Evolutionary conservation across 371 early-diverging fungal species (phyloP), one percentile per base, ranked within the genome.

Genomic region (Parasitella parasitica): DNA sequence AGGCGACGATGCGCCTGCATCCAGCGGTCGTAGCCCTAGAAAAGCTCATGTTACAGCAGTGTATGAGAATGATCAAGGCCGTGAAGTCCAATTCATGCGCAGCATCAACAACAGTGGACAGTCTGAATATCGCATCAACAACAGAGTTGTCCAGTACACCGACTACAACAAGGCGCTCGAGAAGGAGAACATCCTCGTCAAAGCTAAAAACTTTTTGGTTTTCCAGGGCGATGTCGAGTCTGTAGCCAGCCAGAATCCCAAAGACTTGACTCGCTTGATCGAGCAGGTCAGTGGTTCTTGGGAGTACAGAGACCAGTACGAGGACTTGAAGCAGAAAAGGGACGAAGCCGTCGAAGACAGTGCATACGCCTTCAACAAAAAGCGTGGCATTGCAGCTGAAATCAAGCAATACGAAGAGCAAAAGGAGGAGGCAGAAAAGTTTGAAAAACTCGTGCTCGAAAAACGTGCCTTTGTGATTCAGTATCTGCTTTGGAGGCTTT

Each of bases 161-260:
- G 78, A 87, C 24, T 99, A 98, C 79, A 91, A 86, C 62, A 68
- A 81, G 13, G 76, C 84, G 0, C 78, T 99, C 30, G 96, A 95
- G 70, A 73, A 84, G 48, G 87, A 97, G 72, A 94, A 95, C 63
- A 95, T 99, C 54, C 81, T 97, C 16, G 89, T 95, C 63, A 95
- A 95, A 67, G 96, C 98, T 4, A 85, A 91, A 59, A 99, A 99
- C 81, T 99, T 99, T 81, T 79, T 99, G 52, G 99, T 99, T 8
- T 99, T 99, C 71, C 99, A 99, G 86, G 99, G 99, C 24, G 99
- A 99, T 80, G 94, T 99, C 4, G 97, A 98, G 68, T 89, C 94
- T 5, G 89, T 98, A n/a, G 97, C 99, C 4, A 89, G 94, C 20
- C 99, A 99, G 77, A 90, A 92, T 20, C 92, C 99, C 2, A 94